These are phyloP conservation scores for Penicillium sclerotigenum DNA, from an alignment of 2,329 filamentous ascomycete genomes.

Conservation along the genomic window DNA sequence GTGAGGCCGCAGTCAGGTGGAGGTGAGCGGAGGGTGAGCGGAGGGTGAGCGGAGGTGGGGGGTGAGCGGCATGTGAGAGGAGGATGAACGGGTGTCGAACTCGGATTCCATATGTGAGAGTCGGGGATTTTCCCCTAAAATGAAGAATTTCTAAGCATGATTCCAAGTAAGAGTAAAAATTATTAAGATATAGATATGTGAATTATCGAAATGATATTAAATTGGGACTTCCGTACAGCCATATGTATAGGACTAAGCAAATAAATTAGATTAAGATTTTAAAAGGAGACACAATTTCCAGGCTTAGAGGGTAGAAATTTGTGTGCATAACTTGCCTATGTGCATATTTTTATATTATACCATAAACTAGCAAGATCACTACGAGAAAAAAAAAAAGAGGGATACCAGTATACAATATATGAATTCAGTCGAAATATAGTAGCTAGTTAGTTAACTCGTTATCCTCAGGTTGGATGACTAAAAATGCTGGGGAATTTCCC, in stretches of 20 bases:
- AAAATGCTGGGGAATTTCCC: not conserved
- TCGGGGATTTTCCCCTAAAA: not conserved
- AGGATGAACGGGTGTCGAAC: not conserved
- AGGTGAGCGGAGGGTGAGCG: not conserved
- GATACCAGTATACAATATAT: not conserved
- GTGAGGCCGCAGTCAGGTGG: not conserved
- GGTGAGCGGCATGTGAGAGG: not conserved
- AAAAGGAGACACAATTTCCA: not conserved
- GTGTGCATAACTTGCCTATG: not conserved
- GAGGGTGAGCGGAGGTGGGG: not conserved
- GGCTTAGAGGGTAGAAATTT: too few species aligned
- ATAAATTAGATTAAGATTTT: not conserved
- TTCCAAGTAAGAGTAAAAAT: not conserved
- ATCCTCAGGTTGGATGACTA: too few species aligned
- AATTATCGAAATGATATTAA: not conserved
- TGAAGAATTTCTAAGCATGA: not conserved
- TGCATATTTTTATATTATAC: not conserved
- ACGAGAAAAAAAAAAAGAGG: not conserved
- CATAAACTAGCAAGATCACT: not conserved
- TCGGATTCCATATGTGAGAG: not conserved
- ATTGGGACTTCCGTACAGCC: not conserved
- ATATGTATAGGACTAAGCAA: not conserved
- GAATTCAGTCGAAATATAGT: not conserved
- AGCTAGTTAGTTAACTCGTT: too few species aligned
- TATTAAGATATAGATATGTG: not conserved